These are phyloP conservation scores for Aureobasidium sp. DNA, from an alignment of 2,329 filamentous ascomycete genomes.

Conservation along the genomic window DNA sequence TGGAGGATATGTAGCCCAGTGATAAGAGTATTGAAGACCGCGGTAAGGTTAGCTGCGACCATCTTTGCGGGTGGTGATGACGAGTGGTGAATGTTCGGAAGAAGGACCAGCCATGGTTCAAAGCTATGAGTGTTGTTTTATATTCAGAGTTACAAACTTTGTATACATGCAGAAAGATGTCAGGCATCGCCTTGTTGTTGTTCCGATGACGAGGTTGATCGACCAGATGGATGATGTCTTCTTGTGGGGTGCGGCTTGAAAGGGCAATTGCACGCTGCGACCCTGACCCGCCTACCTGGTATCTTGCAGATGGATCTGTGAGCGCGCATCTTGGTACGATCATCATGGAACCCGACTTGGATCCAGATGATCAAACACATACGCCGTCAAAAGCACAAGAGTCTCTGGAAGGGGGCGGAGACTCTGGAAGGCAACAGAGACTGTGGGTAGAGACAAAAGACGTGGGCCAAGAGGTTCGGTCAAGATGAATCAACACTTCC, in stretches of 20 bases:
- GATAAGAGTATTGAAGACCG: constrained; percentile 28
- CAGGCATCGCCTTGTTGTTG: neutral
- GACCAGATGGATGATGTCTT: neutral
- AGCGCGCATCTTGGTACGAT: neutral
- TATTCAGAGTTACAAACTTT: neutral
- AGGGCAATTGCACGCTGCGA: neutral
- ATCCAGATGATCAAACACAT: too few species aligned
- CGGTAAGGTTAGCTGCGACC: constrained; percentile 8
- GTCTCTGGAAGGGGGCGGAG: neutral
- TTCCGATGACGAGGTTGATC: neutral
- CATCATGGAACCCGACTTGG: too few species aligned
- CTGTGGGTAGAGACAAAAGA: too few species aligned
- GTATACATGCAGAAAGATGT: constrained; percentile 1
- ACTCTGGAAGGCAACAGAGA: too few species aligned
- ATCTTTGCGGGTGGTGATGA: constrained; percentile 3
- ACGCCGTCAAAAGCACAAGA: too few species aligned
- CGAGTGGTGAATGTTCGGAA: neutral
- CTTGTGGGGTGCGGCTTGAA: neutral
- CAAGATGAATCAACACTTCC: neutral
- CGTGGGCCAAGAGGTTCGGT: neutral
- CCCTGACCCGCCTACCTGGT: neutral
- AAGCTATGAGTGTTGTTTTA: neutral
- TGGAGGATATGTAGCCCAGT: constrained; percentile 45
- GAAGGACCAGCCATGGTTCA: neutral
- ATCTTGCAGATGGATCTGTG: neutral